These are phyloP conservation scores for Planoprotostelium fungivorum DNA, from an alignment of 78 protist genomes.

Conservation along the genomic window DNA sequence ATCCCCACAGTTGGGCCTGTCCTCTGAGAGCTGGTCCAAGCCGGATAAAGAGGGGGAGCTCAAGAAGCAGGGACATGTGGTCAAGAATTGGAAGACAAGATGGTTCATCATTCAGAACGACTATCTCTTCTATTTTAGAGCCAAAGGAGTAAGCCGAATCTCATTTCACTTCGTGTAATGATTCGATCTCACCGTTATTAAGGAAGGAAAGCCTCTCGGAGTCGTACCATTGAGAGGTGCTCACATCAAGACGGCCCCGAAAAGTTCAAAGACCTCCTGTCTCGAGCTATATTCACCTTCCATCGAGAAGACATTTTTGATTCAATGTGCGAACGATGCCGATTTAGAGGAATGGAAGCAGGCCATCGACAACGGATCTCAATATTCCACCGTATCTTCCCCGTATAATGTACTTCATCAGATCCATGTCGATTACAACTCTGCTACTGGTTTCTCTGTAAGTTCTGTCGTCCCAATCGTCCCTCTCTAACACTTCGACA, in stretches of 20 bases:
- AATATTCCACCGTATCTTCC: slow-evolving; percentile 28
- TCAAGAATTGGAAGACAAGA: slow-evolving; percentile 73
- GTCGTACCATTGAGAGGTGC: slow-evolving; percentile 44
- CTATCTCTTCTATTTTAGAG: slow-evolving; percentile 56
- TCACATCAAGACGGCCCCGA: slow-evolving; percentile 11
- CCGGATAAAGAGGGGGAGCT: slow-evolving; percentile 64
- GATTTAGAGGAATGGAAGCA: slow-evolving; percentile 50
- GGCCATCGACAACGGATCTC: slow-evolving; percentile 58
- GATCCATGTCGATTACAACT: slow-evolving; percentile 59
- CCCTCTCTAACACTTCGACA: not conserved
- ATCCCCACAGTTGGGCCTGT: not conserved
- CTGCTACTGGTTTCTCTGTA: slow-evolving; percentile 62
- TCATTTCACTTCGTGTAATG: not conserved
- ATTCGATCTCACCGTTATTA: slow-evolving; percentile 29
- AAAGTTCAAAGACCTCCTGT: slow-evolving; percentile 37
- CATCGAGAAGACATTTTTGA: slow-evolving; percentile 57
- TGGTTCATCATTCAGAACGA: slow-evolving; percentile 61
- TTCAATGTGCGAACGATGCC: slow-evolving; percentile 22
- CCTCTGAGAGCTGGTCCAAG: slow-evolving; percentile 18
- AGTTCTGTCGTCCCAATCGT: not conserved
- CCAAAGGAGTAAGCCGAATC: not conserved
- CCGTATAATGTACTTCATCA: slow-evolving; percentile 65
- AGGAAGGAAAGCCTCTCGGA: slow-evolving; percentile 39
- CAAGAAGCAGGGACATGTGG: slow-evolving; percentile 69
- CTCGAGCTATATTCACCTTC: slow-evolving; percentile 56